phyloP scores from a whole-genome alignment of 345 rosid species.

The Euphorbia pulcherrima region DNA sequence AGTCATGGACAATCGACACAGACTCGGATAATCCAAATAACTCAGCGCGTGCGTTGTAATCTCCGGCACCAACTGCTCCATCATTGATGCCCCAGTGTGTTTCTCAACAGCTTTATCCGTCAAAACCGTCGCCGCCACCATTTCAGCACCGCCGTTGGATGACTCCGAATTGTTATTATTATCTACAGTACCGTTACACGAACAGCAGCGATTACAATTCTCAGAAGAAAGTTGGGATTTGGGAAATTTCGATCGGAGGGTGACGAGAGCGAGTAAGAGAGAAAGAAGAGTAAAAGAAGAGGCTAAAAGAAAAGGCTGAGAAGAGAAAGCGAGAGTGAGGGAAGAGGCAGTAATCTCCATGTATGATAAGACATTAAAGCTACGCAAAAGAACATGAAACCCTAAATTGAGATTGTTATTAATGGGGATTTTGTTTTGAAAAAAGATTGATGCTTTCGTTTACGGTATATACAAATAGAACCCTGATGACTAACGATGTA shows the following conservation, averaged over 20 bases:
- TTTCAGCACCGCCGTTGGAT: constrained; percentile 26
- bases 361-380: constrained; percentile 56
- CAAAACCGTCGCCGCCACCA: constrained; percentile 19
- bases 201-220: constrained; percentile 30
- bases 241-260: constrained; percentile 40
- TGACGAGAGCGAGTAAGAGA: constrained; percentile 35
- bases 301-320: constrained; percentile 43
- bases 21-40: constrained; percentile 91
- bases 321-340: constrained; percentile 28
- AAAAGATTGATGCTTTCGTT: not conserved
- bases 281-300: constrained; percentile 43
- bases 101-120: constrained; percentile 39
- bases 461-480: not conserved
- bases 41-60: constrained; percentile 97
- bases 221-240: constrained; percentile 15
- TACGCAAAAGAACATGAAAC: constrained; percentile 31
- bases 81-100: constrained; percentile 85
- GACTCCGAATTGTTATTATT: constrained; percentile 28
- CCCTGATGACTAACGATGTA: constrained; percentile 5
- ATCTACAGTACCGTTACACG: constrained; percentile 22
- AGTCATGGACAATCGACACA: constrained; percentile 94
- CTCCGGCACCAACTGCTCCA: constrained; percentile 99
- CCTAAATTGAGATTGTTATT: constrained; percentile 20
- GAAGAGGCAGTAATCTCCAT: constrained; percentile 50
- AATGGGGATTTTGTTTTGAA: not conserved